These are phyloP conservation scores for Knufia petricola DNA, from an alignment of 2,329 filamentous ascomycete species.

Conservation along the genomic window DNA sequence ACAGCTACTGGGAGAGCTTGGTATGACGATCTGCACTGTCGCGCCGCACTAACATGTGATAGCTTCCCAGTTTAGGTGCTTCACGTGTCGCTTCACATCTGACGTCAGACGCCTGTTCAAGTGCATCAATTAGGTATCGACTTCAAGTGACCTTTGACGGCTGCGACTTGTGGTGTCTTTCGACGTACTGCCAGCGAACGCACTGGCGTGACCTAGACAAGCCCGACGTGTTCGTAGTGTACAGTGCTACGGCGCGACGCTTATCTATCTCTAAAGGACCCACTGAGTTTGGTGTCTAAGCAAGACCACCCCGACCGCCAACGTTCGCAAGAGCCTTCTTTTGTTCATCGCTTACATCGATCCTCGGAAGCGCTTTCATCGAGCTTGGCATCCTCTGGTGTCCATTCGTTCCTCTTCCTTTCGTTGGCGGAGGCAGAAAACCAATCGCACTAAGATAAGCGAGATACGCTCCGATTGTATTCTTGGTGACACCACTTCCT, in stretches of 20 bases:
- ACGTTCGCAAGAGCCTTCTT: conserved; percentile 41
- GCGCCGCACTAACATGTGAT: too few relatives aligned
- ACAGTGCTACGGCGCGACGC: neutral
- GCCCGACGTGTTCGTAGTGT: too few relatives aligned
- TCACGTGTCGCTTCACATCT: too few relatives aligned
- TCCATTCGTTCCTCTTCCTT: conserved; percentile 17
- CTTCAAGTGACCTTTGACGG: neutral
- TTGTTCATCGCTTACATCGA: conserved; percentile 38
- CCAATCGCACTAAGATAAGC: conserved; percentile 53
- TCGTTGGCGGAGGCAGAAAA: conserved; percentile 47
- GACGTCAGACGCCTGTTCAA: too few relatives aligned
- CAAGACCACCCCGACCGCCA: conserved; percentile 40
- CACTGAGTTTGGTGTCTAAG: neutral
- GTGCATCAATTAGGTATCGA: too few relatives aligned
- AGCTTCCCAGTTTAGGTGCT: too few relatives aligned
- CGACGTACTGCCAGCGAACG: too few relatives aligned
- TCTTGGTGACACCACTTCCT: conserved; percentile 48
- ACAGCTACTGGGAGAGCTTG: too few relatives aligned
- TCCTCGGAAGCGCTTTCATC: conserved; percentile 34
- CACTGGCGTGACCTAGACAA: too few relatives aligned
- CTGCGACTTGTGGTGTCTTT: too few relatives aligned
- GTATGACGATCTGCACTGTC: too few relatives aligned
- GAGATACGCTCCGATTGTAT: conserved; percentile 55
- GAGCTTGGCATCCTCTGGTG: neutral
- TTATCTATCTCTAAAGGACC: neutral